Evolutionary conservation across 371 early-diverging fungal genomes (phyloP), one percentile per base, ranked within the genome.

Genomic region (Lichtheimia ramosa): DNA sequence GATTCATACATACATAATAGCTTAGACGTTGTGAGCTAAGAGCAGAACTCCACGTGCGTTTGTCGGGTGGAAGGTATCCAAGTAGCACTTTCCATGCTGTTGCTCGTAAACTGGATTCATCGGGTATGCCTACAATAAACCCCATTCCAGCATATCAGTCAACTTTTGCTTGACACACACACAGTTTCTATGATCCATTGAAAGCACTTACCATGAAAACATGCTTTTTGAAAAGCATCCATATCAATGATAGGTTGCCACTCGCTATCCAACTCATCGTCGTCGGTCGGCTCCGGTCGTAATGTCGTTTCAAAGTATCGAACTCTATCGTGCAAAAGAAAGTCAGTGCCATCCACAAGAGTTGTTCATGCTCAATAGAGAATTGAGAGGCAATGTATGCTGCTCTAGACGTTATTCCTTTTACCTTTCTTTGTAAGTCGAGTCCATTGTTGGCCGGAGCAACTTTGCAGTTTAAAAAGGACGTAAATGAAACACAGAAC

Each of bases 51-150:
- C 94, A 94, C 59, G 68, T 57, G 43, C 86, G 74, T 65, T 90
- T 89, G 61, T 92, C 90, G 27, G 81, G 75, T 24, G 94, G 93
- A 54, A 93, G 64, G 70, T 89, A 89, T 27, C 89, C 85, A 14
- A 91, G 71, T 28, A 94, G 68, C 24, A 89, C 80, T 75, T 88
- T 90, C 90, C 90, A 91, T 55, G 86, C 83, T 53, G 70, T 78
- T 46, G 86, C 83, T 51, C 90, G 83, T 46, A 87, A 69, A 23
- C 88, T 83, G 8, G 85, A 77, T 59, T 83, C 83, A 64, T 91
- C 92, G 34, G 91, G 90, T 60, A 90, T 88, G 13, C 91, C 91
- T 90, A n/a, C 18, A 3, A 10, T 6, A 28, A 27, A 27, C 27
- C 27, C 27, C 27, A 27, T n/a, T n/a, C n/a, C n/a, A 7, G 7